A percentile compares a stretch with the other conserved stretches of the same genome.
Conservation (phyloP, 495 filamentous ascomycete species). For the Friedmanniomyces endolithicus region DNA sequence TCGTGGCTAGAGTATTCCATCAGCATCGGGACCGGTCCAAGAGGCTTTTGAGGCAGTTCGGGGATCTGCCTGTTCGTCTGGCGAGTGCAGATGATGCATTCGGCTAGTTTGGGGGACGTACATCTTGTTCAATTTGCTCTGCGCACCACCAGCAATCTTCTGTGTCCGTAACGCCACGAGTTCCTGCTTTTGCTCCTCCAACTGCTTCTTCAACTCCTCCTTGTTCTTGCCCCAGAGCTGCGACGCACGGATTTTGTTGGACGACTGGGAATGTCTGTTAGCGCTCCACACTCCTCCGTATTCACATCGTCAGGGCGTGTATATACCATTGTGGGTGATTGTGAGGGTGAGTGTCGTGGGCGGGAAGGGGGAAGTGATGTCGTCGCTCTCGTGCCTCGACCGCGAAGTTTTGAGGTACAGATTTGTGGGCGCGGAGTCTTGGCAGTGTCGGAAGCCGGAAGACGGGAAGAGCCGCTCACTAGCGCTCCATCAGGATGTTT, state of each 20-base stretch:
- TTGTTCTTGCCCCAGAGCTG: slow-evolving; percentile 98
- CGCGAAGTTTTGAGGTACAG: not conserved
- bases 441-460: not conserved
- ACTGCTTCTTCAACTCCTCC: slow-evolving; percentile 84
- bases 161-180: slow-evolving; percentile 85
- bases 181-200: slow-evolving; percentile 66
- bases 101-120: slow-evolving; percentile 34
- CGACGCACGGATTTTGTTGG: slow-evolving; percentile 84
- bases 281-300: not conserved
- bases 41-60: no score
- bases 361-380: not conserved
- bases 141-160: slow-evolving; percentile 88
- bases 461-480: not conserved
- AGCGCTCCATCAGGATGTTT: no score
- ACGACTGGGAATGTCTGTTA: slow-evolving; percentile 44
- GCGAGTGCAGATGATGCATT: not conserved
- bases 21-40: not conserved
- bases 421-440: not conserved
- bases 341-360: slow-evolving; percentile 1
- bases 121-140: slow-evolving; percentile 95
- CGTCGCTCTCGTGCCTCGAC: slow-evolving; percentile 1
- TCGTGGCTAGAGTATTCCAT: slow-evolving; percentile 59
- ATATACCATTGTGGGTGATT: slow-evolving; percentile 12
- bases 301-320: not conserved
- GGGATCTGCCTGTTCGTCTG: not conserved